Evolutionary conservation across 1,284 basidiomycete genomes (phyloP), one percentile per base, ranked within the genome.

Genomic region (Tylopilus orsonianus): DNA sequence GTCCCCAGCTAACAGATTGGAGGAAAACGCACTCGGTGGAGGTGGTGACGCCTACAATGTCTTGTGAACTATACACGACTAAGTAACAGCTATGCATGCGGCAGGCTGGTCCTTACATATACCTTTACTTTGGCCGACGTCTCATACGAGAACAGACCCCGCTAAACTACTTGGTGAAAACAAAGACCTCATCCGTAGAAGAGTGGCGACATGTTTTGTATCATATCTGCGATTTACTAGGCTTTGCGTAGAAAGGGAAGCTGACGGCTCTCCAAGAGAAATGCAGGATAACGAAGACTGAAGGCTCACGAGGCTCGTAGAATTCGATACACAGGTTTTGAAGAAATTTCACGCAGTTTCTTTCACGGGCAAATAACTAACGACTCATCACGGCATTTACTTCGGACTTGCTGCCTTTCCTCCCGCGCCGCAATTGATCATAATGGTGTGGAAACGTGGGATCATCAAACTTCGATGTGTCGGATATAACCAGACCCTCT

Each of bases 391-490:
- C 49, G 30, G 36, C 56, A 4, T 59, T 57, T 43, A n/a, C n/a
- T n/a, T 49, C 44, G n/a, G 51, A 67, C 37, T 44, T 63, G 20
- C 32, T 69, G 18, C 50, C 63, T n/a, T n/a, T 19, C 55, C 64
- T 6, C 55, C 48, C n/a, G 65, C 64, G 16, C 42, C 38, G 27
- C 50, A 46, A 30, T 66, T 66, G 65, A 59, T 61, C 27, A 46
- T 41, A 13, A 54, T 56, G 16, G 67, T 68, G 62, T 64, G 60
- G 40, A 50, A 42, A 41, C 44, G 56, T 19, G 66, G 63, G 8
- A 48, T 67, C 39, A 62, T 68, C 46, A 57, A 66, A 35, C 46
- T 67, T 8, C 61, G 33, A 48, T 53, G 59, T 19, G 39, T 68
- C 14, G 44, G 45, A 30, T 52, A 60, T 36, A 50, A 68, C 24